Percentiles rank a stretch among this genome's conserved stretches.
Conservation (phyloP, 768 basidiomycete species). For the Hygrophorus russula region DNA sequence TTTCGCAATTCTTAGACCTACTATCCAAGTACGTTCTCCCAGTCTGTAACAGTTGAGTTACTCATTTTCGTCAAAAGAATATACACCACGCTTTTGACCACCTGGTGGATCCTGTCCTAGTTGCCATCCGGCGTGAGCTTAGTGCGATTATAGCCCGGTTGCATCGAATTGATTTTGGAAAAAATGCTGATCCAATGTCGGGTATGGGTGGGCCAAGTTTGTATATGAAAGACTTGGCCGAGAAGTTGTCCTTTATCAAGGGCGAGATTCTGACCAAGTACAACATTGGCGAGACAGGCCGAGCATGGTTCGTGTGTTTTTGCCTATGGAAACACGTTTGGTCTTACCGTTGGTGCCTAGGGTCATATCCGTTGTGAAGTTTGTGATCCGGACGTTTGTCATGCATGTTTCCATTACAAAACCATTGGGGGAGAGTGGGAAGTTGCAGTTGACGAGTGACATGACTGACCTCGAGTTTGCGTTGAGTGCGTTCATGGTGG, state of each 20-base stretch:
- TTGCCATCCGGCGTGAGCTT: slow-evolving; percentile 71
- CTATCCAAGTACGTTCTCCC: slow-evolving; percentile 37
- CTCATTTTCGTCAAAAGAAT: slow-evolving; percentile 24
- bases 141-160: slow-evolving; percentile 69
- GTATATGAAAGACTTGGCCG: slow-evolving; percentile 88
- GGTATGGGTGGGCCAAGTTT: slow-evolving; percentile 61
- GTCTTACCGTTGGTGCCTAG: slow-evolving; percentile 21
- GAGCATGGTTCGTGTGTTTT: slow-evolving; percentile 53
- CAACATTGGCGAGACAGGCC: slow-evolving; percentile 56
- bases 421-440: slow-evolving; percentile 86
- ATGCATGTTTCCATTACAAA: slow-evolving; percentile 89
- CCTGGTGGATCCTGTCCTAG: slow-evolving; percentile 49
- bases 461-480: slow-evolving; percentile 97
- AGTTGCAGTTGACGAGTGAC: slow-evolving; percentile 88
- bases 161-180: slow-evolving; percentile 77
- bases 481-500: slow-evolving; percentile 65
- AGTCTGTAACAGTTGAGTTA: background rate
- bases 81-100: slow-evolving; percentile 39
- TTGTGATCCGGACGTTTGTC: slow-evolving; percentile 78
- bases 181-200: slow-evolving; percentile 52
- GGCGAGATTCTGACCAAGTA: slow-evolving; percentile 64
- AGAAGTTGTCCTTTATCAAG: slow-evolving; percentile 79
- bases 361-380: slow-evolving; percentile 58
- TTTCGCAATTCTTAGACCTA: slow-evolving; percentile 39
- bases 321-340: background rate